Evolutionary conservation across 257 asterid genomes (phyloP), one percentile per base, ranked within the genome.

Genomic region (Ligustrum vulgare): DNA sequence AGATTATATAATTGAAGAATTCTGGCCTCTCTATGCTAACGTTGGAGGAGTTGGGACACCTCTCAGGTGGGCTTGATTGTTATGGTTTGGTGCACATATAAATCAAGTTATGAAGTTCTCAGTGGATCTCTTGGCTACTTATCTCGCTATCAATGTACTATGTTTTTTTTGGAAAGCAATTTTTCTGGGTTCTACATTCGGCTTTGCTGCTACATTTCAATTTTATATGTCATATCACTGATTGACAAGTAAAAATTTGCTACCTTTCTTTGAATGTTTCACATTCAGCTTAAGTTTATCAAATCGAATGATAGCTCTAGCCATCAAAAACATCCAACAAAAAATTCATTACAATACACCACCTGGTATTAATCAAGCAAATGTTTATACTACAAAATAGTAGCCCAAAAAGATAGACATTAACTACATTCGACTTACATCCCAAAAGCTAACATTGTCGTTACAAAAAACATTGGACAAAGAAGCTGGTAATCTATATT

Each of bases 111-210:
- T 94, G 97, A 94, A 94, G 83, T 80, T 94, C 75, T 86, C 95
- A 0, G 96, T 92, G 75, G 98, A 94, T 75, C 79, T 92, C 60
- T 84, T 94, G 89, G 87, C 99, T 64, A 92, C 97, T 22, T 94
- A 91, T 86, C 97, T 94, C 79, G 99, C 91, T 72, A 81, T 92
- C 71, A 91, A 98, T 75, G 96, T 92, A 67, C 75, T 94, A 71
- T 92, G 96, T 76, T 94, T 76, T 94, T 92, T 77, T 92, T 98
- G 98, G 82, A 49, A 75, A 87, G 74, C 96, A 92, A 81, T 81
- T 88, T 74, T 89, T 89, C 75, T 94, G 98, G 99, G 97, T 65
- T 92, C 85, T 72, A 93, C 91, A 9, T 92, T 94, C 88, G 91
- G 96, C 41, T 83, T 85, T 83, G 98, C 93, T 62, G 92, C 98